Percentiles rank a stretch among this genome's conserved stretches.
Conservation (phyloP, 306 rosid genomes). For the Castanospermum australe region DNA sequence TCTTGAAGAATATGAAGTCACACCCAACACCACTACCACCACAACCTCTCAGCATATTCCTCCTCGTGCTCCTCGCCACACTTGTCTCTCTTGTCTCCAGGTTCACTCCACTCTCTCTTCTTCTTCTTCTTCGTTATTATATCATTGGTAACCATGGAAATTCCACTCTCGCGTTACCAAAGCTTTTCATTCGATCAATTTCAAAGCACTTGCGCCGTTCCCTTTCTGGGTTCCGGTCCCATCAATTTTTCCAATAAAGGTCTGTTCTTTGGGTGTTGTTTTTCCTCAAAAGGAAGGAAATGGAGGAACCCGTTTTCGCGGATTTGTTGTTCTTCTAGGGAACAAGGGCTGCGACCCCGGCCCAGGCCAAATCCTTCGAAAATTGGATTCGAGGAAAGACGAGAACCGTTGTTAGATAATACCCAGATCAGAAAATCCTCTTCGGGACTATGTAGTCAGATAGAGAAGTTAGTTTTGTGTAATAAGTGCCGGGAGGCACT, state of each 20-base stretch:
- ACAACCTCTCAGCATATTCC: not conserved
- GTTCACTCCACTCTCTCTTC: not conserved
- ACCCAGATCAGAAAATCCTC: slow-evolving; percentile 36
- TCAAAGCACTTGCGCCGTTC: slow-evolving; percentile 20
- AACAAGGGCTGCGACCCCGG: slow-evolving; percentile 52
- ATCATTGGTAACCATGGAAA: slow-evolving; percentile 46
- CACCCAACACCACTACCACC: not conserved
- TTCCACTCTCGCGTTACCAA: slow-evolving; percentile 50
- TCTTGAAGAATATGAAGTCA: slow-evolving; percentile 13
- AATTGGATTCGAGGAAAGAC: slow-evolving; percentile 28
- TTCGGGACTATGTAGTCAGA: slow-evolving; percentile 59
- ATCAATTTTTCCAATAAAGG: slow-evolving; percentile 1
- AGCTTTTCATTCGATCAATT: slow-evolving; percentile 30
- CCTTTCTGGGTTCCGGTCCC: slow-evolving; percentile 29
- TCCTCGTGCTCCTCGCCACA: not conserved
- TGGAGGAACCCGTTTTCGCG: slow-evolving; percentile 37
- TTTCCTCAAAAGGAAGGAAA: slow-evolving; percentile 29
- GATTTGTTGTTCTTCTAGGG: slow-evolving; percentile 51
- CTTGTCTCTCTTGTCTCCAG: slow-evolving; percentile 1
- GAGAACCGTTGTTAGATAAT: slow-evolving; percentile 27
- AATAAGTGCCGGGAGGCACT: slow-evolving; percentile 60
- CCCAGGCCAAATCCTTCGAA: slow-evolving; percentile 43
- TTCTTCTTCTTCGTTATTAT: not conserved
- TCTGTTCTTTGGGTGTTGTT: slow-evolving; percentile 35
- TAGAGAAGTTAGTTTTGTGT: slow-evolving; percentile 68